These are phyloP conservation scores for Wallacemonas rigidus DNA, from an alignment of 208 protist species.

Conservation along the genomic window DNA sequence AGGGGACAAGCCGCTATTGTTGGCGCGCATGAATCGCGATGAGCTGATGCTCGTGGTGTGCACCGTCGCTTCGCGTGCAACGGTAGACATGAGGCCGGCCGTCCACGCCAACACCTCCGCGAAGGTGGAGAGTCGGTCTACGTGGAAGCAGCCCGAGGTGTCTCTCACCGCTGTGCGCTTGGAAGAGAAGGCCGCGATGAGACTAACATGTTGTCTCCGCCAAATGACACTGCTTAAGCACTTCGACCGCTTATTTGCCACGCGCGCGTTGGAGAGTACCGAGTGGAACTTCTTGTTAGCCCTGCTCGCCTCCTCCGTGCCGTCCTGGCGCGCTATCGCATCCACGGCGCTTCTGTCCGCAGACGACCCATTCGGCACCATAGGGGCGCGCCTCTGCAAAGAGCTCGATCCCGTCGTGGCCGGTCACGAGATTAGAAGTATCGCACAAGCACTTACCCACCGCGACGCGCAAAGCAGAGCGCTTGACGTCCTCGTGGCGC, in stretches of 20 bases:
- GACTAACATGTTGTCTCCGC: constrained; percentile 7
- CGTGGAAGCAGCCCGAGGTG: not conserved
- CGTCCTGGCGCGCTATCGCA: constrained; percentile 10
- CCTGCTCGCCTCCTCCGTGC: not conserved
- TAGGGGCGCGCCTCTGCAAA: not conserved
- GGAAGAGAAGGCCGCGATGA: not conserved
- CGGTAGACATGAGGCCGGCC: not conserved
- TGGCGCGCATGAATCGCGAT: constrained; percentile 2
- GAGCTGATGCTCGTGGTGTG: constrained; percentile 24
- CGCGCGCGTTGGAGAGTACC: not conserved
- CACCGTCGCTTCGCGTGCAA: not conserved
- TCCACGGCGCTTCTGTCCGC: not conserved
- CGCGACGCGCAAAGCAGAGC: not conserved
- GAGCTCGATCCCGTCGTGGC: not conserved
- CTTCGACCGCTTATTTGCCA: constrained; percentile 14
- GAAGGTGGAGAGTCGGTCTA: not conserved
- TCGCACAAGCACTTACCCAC: not conserved
- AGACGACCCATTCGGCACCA: constrained; percentile 1
- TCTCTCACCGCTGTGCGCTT: not conserved
- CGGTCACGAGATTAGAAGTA: not conserved
- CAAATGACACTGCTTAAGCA: constrained; percentile 19
- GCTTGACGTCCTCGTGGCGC: not conserved
- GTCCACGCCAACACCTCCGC: no score
- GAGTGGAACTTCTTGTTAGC: constrained; percentile 29
- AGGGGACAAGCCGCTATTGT: no score